Evolutionary conservation across 2,329 filamentous ascomycete species (phyloP), one percentile per base, ranked within the genome.

Genomic region (Cladosporium sp.): DNA sequence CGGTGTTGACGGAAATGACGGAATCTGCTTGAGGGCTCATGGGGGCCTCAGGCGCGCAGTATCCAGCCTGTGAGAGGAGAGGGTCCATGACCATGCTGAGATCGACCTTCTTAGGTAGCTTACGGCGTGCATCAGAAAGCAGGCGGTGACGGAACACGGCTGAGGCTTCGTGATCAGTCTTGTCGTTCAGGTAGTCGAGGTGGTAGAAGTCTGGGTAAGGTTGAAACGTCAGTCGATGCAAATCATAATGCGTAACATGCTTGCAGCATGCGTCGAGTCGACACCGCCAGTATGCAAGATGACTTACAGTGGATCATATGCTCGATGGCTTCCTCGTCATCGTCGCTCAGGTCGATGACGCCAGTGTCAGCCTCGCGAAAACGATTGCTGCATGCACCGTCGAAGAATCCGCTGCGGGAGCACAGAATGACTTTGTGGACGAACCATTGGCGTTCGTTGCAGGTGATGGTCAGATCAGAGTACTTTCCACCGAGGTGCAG

Each of bases 371-470:
- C 71, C 68, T 79, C 77, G 15, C 70, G 69, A 65, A 78, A 78
- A 44, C 72, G 68, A 65, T 73, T 72, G 64, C 76, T 76, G 68
- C 77, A 79, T 57, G 77, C 77, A 52, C 76, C 76, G 66, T 78
- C 77, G 71, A 79, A 79, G 73, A 84, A 84, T 26, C 76, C 78
- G 44, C 80, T 82, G 58, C 82, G 75, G 44, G 81, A 82, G 73
- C 82, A 83, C 58, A 84, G 73, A 52, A 84, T 79, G 6, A 80
- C 81, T 69, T 79, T 78, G 71, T 84, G 82, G 12, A 83, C 81
- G 32, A 74, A 74, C 75, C 81, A 84, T 77, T 77, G 79, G 74
- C 77, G 78, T 66, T 73, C 72, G 66, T 80, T 80, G 76, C 79
- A 83, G 60, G 75, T 75, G 71, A 84, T 78, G 59, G 80, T 83